Conservation (phyloP, 1,284 basidiomycete species). For the Austroboletus niveus region DNA sequence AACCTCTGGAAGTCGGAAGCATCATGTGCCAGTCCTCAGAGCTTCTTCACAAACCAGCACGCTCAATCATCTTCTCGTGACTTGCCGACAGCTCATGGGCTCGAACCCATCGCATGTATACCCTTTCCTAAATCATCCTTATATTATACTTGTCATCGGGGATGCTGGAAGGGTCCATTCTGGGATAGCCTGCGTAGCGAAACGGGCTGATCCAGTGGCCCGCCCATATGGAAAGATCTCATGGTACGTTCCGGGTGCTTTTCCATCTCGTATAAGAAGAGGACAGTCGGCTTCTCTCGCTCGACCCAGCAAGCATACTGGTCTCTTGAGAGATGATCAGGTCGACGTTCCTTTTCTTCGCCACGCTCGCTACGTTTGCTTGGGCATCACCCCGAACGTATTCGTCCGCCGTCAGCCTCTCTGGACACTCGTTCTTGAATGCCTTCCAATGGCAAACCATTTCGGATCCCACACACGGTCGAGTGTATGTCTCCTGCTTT, state of each 20-base stretch:
- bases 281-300: not conserved
- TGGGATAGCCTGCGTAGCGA: too few relatives aligned
- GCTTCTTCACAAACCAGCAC: too few relatives aligned
- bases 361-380: not conserved
- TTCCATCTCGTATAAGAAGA: not conserved
- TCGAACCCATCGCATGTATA: too few relatives aligned
- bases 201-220: not conserved
- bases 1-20: too few relatives aligned
- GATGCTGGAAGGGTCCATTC: too few relatives aligned
- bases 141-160: too few relatives aligned
- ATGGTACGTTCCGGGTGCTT: not conserved
- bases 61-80: too few relatives aligned
- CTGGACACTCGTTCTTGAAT: constrained; percentile 38
- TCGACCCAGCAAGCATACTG: not conserved
- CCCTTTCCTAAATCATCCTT: too few relatives aligned
- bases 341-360: not conserved
- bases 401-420: constrained; percentile 32
- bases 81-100: too few relatives aligned
- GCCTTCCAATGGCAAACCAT: constrained; percentile 41
- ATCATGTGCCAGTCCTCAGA: too few relatives aligned
- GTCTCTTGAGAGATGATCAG: not conserved
- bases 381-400: constrained; percentile 28
- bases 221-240: not conserved
- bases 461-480: constrained; percentile 42
- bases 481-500: constrained; percentile 34